Evolutionary conservation across 2,329 filamentous ascomycete genomes (phyloP), one percentile per base, ranked within the genome.

Genomic region (Elsinoe perseae): DNA sequence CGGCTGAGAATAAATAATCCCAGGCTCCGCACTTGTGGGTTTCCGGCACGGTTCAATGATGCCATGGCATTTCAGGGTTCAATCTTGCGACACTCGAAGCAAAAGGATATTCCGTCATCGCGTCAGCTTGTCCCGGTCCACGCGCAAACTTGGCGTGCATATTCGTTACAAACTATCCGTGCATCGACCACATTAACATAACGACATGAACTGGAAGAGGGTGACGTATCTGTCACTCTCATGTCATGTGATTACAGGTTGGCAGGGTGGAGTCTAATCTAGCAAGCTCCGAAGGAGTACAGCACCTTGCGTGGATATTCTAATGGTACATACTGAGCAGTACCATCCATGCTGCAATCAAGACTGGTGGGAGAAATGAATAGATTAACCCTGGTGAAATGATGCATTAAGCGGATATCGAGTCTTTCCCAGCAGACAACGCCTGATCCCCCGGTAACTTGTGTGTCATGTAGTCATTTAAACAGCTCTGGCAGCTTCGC

Each of bases 401-500:
- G 10, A 52, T 52, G 48, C 48, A 52, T 52, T 52, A 52, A 23
- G 4, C 28, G 48, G 48, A 56, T 48, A 50, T 48, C 40, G 20
- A 23, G 32, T 18, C 23, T 27, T 28, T 38, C 42, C 18, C 48
- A 25, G 9, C 30, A n/a, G 25, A 20, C 1, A 18, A 21, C 40
- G 40, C 52, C 36, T 14, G 20, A 32, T 28, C 6, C 20, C 34
- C 52, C 34, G 28, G 1, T 20, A 23, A 23, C 23, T 36, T 10
- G 25, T 32, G 40, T 30, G 8, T 43, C 52, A 16, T 52, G 30
- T 25, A 34, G 6, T 46, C 42, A n/a, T 62, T 52, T 20, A 69
- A 28, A 70, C 63, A 32, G 80, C 82, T 61, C 83, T 75, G 36
- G 81, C 82, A 56, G 77, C 81, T 68, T 83, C 81, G 7, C 81